phyloP scores from a whole-genome alignment of 202 grass and related monocot species.

The Musa balbisiana region DNA sequence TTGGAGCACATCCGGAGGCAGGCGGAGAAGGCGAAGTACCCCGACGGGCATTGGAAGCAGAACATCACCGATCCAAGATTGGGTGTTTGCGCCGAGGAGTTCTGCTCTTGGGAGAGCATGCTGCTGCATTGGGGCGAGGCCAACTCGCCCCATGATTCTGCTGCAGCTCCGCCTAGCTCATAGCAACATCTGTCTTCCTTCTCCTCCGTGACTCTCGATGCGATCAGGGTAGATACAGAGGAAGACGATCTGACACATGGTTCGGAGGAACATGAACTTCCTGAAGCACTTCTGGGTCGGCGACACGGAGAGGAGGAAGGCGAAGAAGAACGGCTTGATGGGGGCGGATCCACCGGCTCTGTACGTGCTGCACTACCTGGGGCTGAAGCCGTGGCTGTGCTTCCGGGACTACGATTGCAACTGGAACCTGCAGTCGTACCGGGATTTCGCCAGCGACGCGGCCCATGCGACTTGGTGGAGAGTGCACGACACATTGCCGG shows the following conservation, averaged over 20 bases:
- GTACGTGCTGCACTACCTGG: slow-evolving; percentile 5
- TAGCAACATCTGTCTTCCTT: no score
- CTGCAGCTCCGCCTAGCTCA: no score
- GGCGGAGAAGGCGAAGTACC: neutral
- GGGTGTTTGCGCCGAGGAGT: neutral
- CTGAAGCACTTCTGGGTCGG: slow-evolving; percentile 12
- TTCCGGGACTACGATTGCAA: slow-evolving; percentile 11
- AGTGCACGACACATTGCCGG: neutral
- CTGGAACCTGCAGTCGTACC: neutral
- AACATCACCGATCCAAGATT: neutral
- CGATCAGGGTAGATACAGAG: no score
- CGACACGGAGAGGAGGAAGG: neutral
- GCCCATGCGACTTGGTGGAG: slow-evolving; percentile 7
- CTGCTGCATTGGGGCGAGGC: slow-evolving; percentile 4
- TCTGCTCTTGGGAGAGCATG: slow-evolving; percentile 8
- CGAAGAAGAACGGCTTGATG: neutral
- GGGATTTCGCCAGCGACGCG: neutral
- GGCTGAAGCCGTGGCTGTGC: slow-evolving; percentile 8
- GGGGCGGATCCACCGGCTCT: neutral
- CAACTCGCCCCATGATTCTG: neutral
- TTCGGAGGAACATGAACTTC: neutral
- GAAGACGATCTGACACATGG: no score
- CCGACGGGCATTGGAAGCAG: neutral
- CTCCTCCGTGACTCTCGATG: no score
- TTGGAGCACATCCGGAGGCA: neutral